These are phyloP conservation scores for Acanthamoeba culbertsoni DNA, from an alignment of 208 protist species.

Conservation along the genomic window DNA sequence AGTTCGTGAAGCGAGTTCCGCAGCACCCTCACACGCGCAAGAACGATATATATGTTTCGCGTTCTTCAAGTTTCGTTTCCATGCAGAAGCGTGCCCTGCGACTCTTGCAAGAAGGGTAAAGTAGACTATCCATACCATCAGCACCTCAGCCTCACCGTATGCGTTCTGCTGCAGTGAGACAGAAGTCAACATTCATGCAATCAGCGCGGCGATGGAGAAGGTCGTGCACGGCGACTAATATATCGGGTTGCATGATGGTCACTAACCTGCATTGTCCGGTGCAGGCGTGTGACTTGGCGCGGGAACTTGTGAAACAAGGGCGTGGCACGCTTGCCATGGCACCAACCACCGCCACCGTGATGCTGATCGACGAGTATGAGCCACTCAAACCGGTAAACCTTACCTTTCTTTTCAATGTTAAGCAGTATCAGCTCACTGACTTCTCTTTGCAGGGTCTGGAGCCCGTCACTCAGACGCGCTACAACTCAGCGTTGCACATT, in stretches of 20 bases:
- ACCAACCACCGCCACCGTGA: not conserved
- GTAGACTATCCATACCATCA: not conserved
- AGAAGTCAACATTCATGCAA: not conserved
- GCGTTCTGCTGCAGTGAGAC: not conserved
- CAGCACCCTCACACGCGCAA: not conserved
- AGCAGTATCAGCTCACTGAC: not conserved
- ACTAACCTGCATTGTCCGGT: not conserved
- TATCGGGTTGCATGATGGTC: not conserved
- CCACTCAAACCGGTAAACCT: not conserved
- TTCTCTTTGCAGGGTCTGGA: not conserved
- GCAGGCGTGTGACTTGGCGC: not conserved
- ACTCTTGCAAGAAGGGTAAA: slow-evolving; percentile 1
- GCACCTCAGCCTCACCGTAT: not conserved
- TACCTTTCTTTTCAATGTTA: not conserved
- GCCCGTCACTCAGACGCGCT: not conserved
- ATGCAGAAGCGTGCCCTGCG: not conserved
- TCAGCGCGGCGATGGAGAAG: slow-evolving; percentile 15
- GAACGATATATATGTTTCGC: slow-evolving; percentile 1
- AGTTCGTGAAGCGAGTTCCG: not conserved
- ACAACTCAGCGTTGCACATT: slow-evolving; percentile 28
- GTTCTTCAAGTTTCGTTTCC: not conserved
- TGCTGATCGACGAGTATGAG: not conserved
- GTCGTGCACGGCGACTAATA: not conserved
- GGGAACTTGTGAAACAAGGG: not conserved
- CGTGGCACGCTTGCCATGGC: not conserved